These are phyloP conservation scores for Xylaria digitata DNA, from an alignment of 2,329 filamentous ascomycete genomes.

Conservation along the genomic window DNA sequence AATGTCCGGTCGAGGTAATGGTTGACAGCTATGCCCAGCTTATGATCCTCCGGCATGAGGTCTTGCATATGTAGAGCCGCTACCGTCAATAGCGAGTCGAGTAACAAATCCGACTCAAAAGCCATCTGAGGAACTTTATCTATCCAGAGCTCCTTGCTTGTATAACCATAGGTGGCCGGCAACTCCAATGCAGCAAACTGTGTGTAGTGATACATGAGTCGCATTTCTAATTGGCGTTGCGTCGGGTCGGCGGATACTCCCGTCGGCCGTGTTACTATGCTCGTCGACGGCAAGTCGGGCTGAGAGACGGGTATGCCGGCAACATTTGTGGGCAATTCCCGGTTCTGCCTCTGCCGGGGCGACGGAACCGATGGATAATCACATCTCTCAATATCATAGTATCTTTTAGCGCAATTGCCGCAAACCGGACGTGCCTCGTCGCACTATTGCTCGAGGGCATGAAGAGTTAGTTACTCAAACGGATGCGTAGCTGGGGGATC, in stretches of 20 bases:
- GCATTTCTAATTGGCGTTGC: constrained; percentile 33
- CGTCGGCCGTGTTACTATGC: constrained; percentile 20
- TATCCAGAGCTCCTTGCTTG: constrained; percentile 35
- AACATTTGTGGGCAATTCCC: background rate
- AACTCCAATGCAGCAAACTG: constrained; percentile 29
- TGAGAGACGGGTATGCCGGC: constrained; percentile 2
- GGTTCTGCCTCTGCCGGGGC: constrained; percentile 13
- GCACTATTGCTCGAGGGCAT: constrained; percentile 13
- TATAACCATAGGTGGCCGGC: constrained; percentile 32
- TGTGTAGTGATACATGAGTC: constrained; percentile 35
- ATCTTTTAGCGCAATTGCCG: constrained; percentile 32
- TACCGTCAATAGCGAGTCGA: constrained; percentile 33
- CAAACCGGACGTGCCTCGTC: constrained; percentile 33
- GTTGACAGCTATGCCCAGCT: constrained; percentile 20
- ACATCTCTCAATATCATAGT: constrained; percentile 31
- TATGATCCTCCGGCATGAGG: constrained; percentile 28
- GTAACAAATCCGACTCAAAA: constrained; percentile 32
- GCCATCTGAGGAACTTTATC: constrained; percentile 34
- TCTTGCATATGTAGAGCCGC: constrained; percentile 34
- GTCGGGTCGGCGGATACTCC: constrained; percentile 17
- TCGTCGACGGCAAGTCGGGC: constrained; percentile 4
- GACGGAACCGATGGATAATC: constrained; percentile 27
- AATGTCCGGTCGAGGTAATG: constrained; percentile 33
- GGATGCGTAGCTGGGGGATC: background rate
- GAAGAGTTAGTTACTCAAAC: background rate